Evolutionary conservation across 768 basidiomycete genomes (phyloP).

Genomic region (Suillus discolor): DNA sequence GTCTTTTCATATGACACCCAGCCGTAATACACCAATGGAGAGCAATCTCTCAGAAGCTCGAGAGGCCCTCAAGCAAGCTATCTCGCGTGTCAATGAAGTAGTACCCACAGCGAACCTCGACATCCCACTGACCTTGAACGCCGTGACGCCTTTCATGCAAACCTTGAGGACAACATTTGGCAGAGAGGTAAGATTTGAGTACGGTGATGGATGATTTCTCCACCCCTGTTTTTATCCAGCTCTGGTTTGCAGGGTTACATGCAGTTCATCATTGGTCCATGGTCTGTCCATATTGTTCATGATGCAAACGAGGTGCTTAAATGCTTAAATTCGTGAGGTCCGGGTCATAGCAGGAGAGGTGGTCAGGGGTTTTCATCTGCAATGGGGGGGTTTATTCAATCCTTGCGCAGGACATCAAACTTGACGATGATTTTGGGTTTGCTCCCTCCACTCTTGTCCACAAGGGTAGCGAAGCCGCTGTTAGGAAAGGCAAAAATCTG

Average conservation of each 20-base stretch:
- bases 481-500: constrained; percentile 69
- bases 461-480: constrained; percentile 65
- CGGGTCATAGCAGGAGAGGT: constrained; percentile 84
- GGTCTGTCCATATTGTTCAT: constrained; percentile 45
- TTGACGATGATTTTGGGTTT: constrained; percentile 81
- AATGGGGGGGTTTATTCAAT: constrained; percentile 15
- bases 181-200: constrained; percentile 60
- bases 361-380: constrained; percentile 42
- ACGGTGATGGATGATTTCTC: background rate
- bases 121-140: constrained; percentile 70
- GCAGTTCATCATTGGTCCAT: constrained; percentile 93
- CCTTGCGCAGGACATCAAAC: constrained; percentile 54
- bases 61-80: constrained; percentile 54
- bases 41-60: constrained; percentile 60
- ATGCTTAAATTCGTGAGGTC: constrained; percentile 48
- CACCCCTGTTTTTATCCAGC: constrained; percentile 39
- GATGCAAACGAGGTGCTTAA: constrained; percentile 5
- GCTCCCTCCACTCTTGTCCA: constrained; percentile 84
- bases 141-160: constrained; percentile 79
- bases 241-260: constrained; percentile 87
- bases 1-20: constrained; percentile 74
- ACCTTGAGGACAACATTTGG: constrained; percentile 80
- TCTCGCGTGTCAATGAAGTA: constrained; percentile 56
- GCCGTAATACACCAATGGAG: constrained; percentile 86
- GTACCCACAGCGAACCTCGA: constrained; percentile 50